Evolutionary conservation across 1,139 yeast genomes (phyloP).

Genomic region (Yamadazyma membranifaciens): DNA sequence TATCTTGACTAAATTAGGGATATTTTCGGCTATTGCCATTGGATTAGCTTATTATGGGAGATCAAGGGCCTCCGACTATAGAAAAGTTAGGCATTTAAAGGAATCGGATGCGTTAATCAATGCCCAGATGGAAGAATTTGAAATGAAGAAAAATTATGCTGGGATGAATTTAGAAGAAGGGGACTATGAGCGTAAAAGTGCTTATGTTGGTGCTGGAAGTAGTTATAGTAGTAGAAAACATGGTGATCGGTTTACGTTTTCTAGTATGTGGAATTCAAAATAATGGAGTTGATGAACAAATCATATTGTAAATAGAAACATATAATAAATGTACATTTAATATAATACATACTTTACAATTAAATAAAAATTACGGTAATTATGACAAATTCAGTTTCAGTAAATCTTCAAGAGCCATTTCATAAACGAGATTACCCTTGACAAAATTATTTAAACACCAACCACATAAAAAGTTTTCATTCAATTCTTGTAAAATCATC

Average conservation of each 20-base stretch:
- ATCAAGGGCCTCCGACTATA: constrained; percentile 33
- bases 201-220: constrained; percentile 64
- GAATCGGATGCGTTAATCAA: constrained; percentile 42
- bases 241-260: constrained; percentile 44
- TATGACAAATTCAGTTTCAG: constrained; percentile 5
- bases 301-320: not conserved
- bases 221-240: constrained; percentile 54
- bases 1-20: constrained; percentile 33
- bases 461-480: constrained; percentile 46
- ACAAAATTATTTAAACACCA: constrained; percentile 45
- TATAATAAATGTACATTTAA: constrained; percentile 1
- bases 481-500: constrained; percentile 46
- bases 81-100: constrained; percentile 34
- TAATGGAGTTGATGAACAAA: constrained; percentile 12
- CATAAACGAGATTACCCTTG: constrained; percentile 40
- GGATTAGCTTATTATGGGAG: constrained; percentile 35
- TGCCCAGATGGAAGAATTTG: constrained; percentile 30
- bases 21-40: constrained; percentile 32
- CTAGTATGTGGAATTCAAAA: constrained; percentile 21
- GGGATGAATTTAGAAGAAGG: constrained; percentile 29
- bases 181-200: constrained; percentile 45
- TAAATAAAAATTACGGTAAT: too few species aligned
- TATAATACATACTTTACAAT: not conserved
- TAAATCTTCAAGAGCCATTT: constrained; percentile 42
- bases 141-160: constrained; percentile 27